Percentiles rank a stretch among this genome's conserved stretches.
Conservation (phyloP, 2,329 filamentous ascomycete genomes). For the Didymella sp. region DNA sequence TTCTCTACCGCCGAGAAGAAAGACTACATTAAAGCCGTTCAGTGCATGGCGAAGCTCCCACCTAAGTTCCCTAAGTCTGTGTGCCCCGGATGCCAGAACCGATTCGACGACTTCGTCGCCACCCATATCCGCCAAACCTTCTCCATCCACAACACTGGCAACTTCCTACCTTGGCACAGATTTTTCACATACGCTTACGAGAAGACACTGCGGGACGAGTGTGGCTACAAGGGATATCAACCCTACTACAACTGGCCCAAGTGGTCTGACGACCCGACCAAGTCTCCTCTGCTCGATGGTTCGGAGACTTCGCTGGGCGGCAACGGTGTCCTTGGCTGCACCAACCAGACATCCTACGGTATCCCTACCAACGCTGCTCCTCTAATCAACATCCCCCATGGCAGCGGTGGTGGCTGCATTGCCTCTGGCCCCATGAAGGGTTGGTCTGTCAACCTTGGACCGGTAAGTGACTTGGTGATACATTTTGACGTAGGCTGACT, state of each 20-base stretch:
- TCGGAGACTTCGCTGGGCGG: slow-evolving; percentile 56
- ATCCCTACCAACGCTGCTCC: slow-evolving; percentile 32
- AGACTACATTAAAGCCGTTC: slow-evolving; percentile 41
- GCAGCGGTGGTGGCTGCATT: slow-evolving; percentile 63
- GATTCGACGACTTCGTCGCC: slow-evolving; percentile 44
- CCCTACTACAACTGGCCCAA: slow-evolving; percentile 44
- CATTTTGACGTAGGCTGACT: not conserved
- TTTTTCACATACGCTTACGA: slow-evolving; percentile 41
- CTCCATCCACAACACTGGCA: slow-evolving; percentile 38
- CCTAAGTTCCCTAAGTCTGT: slow-evolving; percentile 34
- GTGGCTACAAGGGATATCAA: slow-evolving; percentile 39
- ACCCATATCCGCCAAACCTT: slow-evolving; percentile 43
- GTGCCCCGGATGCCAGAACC: slow-evolving; percentile 38
- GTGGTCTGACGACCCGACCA: slow-evolving; percentile 38
- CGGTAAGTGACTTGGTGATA: slow-evolving; percentile 41
- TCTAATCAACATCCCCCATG: slow-evolving; percentile 53
- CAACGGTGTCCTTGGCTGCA: slow-evolving; percentile 47
- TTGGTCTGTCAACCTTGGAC: slow-evolving; percentile 55
- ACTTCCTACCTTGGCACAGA: slow-evolving; percentile 40
- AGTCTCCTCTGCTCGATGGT: slow-evolving; percentile 63
- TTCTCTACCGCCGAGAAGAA: slow-evolving; percentile 38
- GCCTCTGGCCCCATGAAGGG: slow-evolving; percentile 59
- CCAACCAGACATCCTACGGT: not conserved
- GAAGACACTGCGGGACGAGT: slow-evolving; percentile 39
- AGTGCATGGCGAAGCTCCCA: slow-evolving; percentile 37